phyloP scores from a whole-genome alignment of 352 stramenopile genomes.

The Phytophthora pisi region DNA sequence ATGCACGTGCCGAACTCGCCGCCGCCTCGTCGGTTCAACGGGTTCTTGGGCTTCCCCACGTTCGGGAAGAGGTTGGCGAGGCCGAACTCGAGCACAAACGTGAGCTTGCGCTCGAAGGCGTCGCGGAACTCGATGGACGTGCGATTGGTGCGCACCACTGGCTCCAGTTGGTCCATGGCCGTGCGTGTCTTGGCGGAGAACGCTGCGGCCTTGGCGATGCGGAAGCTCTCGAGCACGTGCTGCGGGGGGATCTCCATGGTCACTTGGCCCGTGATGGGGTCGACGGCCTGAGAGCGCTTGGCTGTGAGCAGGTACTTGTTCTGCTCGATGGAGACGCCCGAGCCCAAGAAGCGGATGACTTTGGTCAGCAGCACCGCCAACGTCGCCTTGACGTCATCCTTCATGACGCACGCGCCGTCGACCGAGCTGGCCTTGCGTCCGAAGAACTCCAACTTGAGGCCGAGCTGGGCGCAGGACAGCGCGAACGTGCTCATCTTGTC shows the following conservation, averaged over 20 bases:
- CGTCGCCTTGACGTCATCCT: conserved; percentile 37
- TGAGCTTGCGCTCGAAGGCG: conserved; percentile 47
- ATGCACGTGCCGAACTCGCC: conserved; percentile 61
- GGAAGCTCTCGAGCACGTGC: conserved; percentile 58
- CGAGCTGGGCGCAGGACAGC: conserved; percentile 49
- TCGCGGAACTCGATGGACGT: conserved; percentile 53
- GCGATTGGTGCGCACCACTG: conserved; percentile 45
- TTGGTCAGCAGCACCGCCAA: conserved; percentile 60
- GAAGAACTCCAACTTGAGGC: conserved; percentile 66
- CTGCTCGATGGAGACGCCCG: conserved; percentile 62
- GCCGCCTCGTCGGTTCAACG: conserved; percentile 30
- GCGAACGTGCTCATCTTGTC: conserved; percentile 63
- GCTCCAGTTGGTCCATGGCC: conserved; percentile 57
- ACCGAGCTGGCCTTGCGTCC: conserved; percentile 23
- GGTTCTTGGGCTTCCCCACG: conserved; percentile 37
- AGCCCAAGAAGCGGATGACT: conserved; percentile 62
- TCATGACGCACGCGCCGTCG: conserved; percentile 25
- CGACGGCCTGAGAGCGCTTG: conserved; percentile 38
- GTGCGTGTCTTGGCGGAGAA: conserved; percentile 48
- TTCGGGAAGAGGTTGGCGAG: conserved; percentile 73
- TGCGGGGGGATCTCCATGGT: conserved; percentile 50
- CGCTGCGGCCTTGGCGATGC: conserved; percentile 43
- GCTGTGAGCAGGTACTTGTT: conserved; percentile 63
- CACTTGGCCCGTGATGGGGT: conserved; percentile 42
- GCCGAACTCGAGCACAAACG: conserved; percentile 62